These are phyloP conservation scores for Hippophae rhamnoides DNA, from an alignment of 306 rosid species.

Conservation along the genomic window DNA sequence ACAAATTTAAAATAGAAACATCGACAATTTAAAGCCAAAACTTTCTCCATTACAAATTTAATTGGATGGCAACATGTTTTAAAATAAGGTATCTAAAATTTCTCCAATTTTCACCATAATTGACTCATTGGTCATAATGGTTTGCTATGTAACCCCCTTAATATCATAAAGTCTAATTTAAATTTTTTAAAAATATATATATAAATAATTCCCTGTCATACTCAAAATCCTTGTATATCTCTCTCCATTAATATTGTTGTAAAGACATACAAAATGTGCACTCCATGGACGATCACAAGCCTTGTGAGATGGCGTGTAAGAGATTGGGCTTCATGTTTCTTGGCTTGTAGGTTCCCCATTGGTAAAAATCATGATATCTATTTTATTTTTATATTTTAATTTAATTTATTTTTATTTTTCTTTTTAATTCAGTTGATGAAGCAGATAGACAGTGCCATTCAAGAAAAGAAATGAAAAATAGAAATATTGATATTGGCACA, in stretches of 20 bases:
- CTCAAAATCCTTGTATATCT: neutral
- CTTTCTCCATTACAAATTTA: no score
- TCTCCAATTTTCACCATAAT: conserved; percentile 1
- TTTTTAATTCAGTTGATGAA: conserved; percentile 12
- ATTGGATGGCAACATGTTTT: no score
- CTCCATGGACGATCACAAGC: conserved; percentile 1
- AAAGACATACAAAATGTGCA: neutral
- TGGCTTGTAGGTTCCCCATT: neutral
- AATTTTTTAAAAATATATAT: neutral
- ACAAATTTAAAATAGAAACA: no score
- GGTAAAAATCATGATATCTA: neutral
- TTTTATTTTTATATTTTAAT: neutral
- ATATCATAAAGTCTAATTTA: neutral
- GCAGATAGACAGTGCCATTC: conserved; percentile 10
- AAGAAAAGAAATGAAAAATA: conserved; percentile 15
- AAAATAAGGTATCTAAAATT: neutral
- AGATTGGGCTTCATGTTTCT: conserved; percentile 7
- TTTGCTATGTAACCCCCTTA: neutral
- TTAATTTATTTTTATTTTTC: neutral
- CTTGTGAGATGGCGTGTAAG: conserved; percentile 2
- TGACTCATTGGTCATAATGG: conserved; percentile 5
- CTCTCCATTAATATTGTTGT: neutral
- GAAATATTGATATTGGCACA: conserved; percentile 22
- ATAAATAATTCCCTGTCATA: neutral
- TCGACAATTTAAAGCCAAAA: no score